These are phyloP conservation scores for Cystobasidium pallidum DNA, from an alignment of 1,284 basidiomycete genomes.

Conservation along the genomic window DNA sequence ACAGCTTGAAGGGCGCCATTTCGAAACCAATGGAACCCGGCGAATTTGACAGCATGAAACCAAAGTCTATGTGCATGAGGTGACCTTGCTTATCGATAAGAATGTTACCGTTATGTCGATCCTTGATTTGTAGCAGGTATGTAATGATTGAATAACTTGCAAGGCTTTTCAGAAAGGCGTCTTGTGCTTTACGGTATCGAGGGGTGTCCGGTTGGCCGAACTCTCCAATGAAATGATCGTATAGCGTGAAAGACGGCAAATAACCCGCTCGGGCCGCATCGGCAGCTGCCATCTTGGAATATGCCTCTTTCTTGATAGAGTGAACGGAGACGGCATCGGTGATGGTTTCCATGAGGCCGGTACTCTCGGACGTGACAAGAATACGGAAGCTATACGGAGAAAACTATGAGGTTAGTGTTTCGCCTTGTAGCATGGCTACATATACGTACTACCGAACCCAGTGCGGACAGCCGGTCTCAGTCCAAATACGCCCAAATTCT, in stretches of 20 bases:
- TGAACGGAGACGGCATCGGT: slow-evolving; percentile 98
- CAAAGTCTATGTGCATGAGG: slow-evolving; percentile 95
- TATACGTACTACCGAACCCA: slow-evolving; percentile 85
- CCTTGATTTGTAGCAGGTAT: slow-evolving; percentile 96
- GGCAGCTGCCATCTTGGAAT: slow-evolving; percentile 90
- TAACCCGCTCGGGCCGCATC: slow-evolving; percentile 47
- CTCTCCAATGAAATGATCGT: slow-evolving; percentile 86
- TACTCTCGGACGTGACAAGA: slow-evolving; percentile 87
- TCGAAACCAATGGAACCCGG: slow-evolving; percentile 98
- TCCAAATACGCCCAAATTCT: slow-evolving; percentile 92
- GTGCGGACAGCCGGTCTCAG: slow-evolving; percentile 83
- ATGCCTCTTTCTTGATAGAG: slow-evolving; percentile 98
- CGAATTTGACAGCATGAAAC: slow-evolving; percentile 95
- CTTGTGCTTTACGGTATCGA: slow-evolving; percentile 83
- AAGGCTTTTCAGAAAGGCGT: slow-evolving; percentile 82
- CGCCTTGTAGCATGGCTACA: background rate
- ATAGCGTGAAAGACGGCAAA: slow-evolving; percentile 64
- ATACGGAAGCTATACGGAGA: slow-evolving; percentile 67
- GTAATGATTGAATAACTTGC: slow-evolving; percentile 90
- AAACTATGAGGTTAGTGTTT: background rate
- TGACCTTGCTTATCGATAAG: slow-evolving; percentile 93
- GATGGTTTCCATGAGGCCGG: slow-evolving; percentile 91
- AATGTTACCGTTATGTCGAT: slow-evolving; percentile 98
- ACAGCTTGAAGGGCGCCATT: slow-evolving; percentile 96
- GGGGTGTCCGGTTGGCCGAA: slow-evolving; percentile 87